These are phyloP conservation scores for Iris pallida DNA, from an alignment of 116 monocot species.

Conservation along the genomic window DNA sequence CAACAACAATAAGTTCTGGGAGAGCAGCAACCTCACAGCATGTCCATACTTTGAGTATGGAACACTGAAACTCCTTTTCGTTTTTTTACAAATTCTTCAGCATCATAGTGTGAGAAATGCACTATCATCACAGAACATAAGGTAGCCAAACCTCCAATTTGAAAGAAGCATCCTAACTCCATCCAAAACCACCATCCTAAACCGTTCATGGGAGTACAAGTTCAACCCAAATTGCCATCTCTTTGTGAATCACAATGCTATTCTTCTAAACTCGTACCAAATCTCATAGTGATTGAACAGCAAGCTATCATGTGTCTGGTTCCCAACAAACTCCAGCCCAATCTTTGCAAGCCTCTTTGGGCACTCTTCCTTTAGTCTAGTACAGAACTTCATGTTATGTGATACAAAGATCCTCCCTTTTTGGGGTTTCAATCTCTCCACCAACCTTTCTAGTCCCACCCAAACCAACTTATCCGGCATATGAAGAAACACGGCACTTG, in stretches of 20 bases:
- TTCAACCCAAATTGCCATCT: neutral
- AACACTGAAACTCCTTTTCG: neutral
- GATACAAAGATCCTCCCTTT: conserved; percentile 82
- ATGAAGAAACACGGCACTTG: conserved; percentile 85
- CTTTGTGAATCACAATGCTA: neutral
- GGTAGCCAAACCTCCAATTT: too few relatives aligned
- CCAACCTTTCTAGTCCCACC: conserved; percentile 66
- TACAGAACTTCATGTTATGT: conserved; percentile 85
- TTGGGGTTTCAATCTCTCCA: conserved; percentile 35
- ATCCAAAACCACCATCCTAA: too few relatives aligned
- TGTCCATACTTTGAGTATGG: neutral
- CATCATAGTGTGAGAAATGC: neutral
- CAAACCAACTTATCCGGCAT: conserved; percentile 79
- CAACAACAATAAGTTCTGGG: neutral
- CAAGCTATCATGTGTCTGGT: conserved; percentile 80
- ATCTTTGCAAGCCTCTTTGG: conserved; percentile 47
- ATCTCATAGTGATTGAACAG: conserved; percentile 91
- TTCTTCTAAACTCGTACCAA: conserved; percentile 81
- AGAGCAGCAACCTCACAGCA: neutral
- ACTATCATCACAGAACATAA: too few relatives aligned
- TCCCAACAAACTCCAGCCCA: conserved; percentile 68
- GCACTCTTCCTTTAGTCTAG: conserved; percentile 72
- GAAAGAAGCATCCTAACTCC: too few relatives aligned
- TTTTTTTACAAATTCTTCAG: neutral
- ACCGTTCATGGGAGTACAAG: too few relatives aligned